Percentiles rank a stretch among this genome's conserved stretches.
These are phyloP conservation scores for Xylariales sp. DNA, from an alignment of 2,329 filamentous ascomycete genomes.

Conservation along the genomic window DNA sequence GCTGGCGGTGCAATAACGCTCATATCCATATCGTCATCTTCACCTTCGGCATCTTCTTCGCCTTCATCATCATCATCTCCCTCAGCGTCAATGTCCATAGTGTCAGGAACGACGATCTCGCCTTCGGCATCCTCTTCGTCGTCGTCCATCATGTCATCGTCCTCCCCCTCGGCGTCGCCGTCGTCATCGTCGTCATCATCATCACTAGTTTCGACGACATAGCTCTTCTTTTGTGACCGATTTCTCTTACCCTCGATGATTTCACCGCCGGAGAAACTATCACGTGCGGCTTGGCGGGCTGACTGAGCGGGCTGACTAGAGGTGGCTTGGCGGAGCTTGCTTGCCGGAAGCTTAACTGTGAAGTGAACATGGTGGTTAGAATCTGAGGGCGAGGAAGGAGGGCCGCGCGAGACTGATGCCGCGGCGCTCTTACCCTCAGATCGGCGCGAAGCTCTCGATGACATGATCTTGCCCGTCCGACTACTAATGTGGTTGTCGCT, in stretches of 20 bases:
- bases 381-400: conserved; percentile 58
- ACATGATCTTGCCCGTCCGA: conserved; percentile 59
- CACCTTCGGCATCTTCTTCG: conserved; percentile 61
- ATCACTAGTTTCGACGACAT: conserved; percentile 66
- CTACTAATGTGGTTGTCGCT: conserved; percentile 56
- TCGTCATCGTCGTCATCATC: conserved; percentile 58
- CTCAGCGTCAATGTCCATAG: conserved; percentile 59
- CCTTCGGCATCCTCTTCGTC: conserved; percentile 51
- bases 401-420: conserved; percentile 57
- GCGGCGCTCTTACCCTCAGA: conserved; percentile 60
- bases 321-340: conserved; percentile 64
- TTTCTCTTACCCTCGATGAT: conserved; percentile 64
- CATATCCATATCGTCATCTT: conserved; percentile 63
- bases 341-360: conserved; percentile 64
- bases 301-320: conserved; percentile 53
- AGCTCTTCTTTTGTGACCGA: conserved; percentile 68
- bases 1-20: conserved; percentile 51
- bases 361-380: conserved; percentile 61
- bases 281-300: conserved; percentile 48
- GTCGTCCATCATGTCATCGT: conserved; percentile 55
- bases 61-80: conserved; percentile 57
- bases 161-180: conserved; percentile 53
- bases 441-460: conserved; percentile 61
- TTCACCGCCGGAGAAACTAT: conserved; percentile 58
- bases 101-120: conserved; percentile 51